Percentiles rank a stretch among this genome's conserved stretches.
These are phyloP conservation scores for Teratosphaeria destructans DNA, from an alignment of 2,329 filamentous ascomycete genomes.

Conservation along the genomic window DNA sequence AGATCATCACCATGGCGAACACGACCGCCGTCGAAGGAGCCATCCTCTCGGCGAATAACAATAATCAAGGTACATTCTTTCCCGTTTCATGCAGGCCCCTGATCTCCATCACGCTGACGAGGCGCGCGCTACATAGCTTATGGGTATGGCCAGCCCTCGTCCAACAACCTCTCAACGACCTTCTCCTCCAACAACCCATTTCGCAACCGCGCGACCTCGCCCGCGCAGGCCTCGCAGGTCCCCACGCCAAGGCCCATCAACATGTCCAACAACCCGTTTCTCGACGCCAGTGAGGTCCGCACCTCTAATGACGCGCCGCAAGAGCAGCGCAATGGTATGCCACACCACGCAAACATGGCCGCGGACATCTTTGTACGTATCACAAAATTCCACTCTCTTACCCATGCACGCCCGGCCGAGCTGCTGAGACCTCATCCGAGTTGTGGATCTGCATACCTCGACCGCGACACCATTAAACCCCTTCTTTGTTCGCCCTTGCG, in stretches of 20 bases:
- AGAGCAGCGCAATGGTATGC: conserved; percentile 4
- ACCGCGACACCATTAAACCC: not conserved
- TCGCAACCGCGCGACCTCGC: conserved; percentile 58
- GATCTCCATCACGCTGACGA: not conserved
- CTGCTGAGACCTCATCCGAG: conserved; percentile 5
- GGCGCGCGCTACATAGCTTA: conserved; percentile 1
- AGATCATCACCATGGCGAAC: not conserved
- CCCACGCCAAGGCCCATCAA: conserved; percentile 42
- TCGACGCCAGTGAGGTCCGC: conserved; percentile 34
- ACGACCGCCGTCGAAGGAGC: not conserved
- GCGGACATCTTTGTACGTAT: conserved; percentile 68
- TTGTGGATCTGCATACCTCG: not conserved
- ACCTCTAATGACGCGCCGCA: conserved; percentile 1
- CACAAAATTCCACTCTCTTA: conserved; percentile 1
- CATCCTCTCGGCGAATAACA: not conserved
- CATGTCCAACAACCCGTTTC: conserved; percentile 63
- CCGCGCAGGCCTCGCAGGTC: conserved; percentile 3
- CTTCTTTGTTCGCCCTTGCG: not conserved
- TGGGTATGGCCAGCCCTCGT: conserved; percentile 37
- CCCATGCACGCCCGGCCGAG: conserved; percentile 6
- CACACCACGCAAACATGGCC: conserved; percentile 41
- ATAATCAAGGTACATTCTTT: not conserved
- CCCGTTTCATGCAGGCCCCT: conserved; percentile 1
- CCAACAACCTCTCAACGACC: conserved; percentile 46
- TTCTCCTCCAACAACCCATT: conserved; percentile 69